phyloP scores from a whole-genome alignment of 805 yeast genomes.

The Schizosaccharomyces octosporus region DNA sequence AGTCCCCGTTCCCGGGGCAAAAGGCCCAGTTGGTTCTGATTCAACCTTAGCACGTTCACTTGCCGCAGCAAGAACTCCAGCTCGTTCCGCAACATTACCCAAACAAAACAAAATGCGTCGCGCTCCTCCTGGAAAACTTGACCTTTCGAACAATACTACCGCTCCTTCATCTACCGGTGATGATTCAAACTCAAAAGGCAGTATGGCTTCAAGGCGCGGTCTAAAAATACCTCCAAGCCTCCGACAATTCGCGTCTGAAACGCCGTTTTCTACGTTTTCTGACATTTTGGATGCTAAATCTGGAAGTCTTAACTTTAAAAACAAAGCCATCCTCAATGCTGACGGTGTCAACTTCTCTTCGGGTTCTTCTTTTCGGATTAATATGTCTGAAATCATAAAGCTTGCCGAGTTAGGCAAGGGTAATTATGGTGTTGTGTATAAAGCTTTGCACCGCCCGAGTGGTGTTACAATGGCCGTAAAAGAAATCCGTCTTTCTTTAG shows the following conservation, averaged over 20 bases:
- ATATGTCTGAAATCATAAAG: constrained; percentile 51
- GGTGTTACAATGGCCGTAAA: constrained; percentile 91
- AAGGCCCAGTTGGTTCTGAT: not conserved
- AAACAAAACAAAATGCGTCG: not conserved
- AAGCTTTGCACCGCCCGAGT: constrained; percentile 81
- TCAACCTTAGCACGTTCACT: not conserved
- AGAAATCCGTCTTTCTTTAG: constrained; percentile 78
- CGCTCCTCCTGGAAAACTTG: not conserved
- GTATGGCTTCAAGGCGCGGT: constrained; percentile 2
- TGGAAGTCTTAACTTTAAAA: constrained; percentile 76
- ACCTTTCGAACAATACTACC: not conserved
- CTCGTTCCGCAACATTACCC: not conserved
- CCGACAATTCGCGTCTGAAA: not conserved
- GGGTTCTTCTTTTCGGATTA: constrained; percentile 68
- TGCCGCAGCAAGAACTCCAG: not conserved
- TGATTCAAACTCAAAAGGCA: not conserved
- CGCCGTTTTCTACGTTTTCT: constrained; percentile 53
- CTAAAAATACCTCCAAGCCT: not conserved
- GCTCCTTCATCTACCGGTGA: not conserved
- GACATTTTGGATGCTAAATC: constrained; percentile 78
- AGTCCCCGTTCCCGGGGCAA: not conserved
- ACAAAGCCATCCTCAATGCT: constrained; percentile 77
- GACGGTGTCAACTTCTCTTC: constrained; percentile 76
- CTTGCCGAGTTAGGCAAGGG: constrained; percentile 78
- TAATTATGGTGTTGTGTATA: constrained; percentile 85